Evolutionary conservation across 2,329 filamentous ascomycete genomes (phyloP).

Genomic region (Ilyonectria sp.): DNA sequence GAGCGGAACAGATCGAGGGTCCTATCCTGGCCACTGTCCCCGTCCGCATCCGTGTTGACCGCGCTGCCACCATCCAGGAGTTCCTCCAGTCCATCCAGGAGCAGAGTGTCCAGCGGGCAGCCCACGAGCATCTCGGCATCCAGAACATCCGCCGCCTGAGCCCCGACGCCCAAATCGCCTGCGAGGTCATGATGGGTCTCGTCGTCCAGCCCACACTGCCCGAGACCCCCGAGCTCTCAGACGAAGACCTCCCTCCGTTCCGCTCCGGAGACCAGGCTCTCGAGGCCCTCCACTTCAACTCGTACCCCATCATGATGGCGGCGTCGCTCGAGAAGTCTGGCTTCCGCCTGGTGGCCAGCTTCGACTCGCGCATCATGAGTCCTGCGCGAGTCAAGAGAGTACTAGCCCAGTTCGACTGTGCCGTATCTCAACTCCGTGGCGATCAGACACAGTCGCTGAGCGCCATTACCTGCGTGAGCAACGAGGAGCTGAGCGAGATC

Average conservation of each 20-base stretch:
- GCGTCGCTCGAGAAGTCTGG: conserved; percentile 69
- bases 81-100: conserved; percentile 49
- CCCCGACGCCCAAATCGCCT: conserved; percentile 65
- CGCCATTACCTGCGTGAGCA: conserved; percentile 53
- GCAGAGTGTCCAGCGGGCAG: conserved; percentile 44
- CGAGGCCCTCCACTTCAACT: conserved; percentile 70
- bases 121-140: conserved; percentile 52
- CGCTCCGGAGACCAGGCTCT: conserved; percentile 69
- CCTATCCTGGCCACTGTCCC: conserved; percentile 49
- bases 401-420: conserved; percentile 65
- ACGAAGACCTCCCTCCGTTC: conserved; percentile 56
- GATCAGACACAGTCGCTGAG: conserved; percentile 49
- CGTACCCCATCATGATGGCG: conserved; percentile 75
- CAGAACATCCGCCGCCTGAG: conserved; percentile 59
- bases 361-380: conserved; percentile 71
- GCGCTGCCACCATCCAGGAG: conserved; percentile 39
- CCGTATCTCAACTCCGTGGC: conserved; percentile 65
- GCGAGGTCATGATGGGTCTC: conserved; percentile 69
- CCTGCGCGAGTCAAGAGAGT: conserved; percentile 66
- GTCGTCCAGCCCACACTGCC: conserved; percentile 63
- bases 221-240: conserved; percentile 20
- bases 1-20: conserved; percentile 50
- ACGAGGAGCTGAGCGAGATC: conserved; percentile 56
- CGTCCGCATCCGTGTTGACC: conserved; percentile 44
- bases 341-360: conserved; percentile 73